Evolutionary conservation across 257 asterid genomes (phyloP).

Genomic region (Penstemon newberryi): DNA sequence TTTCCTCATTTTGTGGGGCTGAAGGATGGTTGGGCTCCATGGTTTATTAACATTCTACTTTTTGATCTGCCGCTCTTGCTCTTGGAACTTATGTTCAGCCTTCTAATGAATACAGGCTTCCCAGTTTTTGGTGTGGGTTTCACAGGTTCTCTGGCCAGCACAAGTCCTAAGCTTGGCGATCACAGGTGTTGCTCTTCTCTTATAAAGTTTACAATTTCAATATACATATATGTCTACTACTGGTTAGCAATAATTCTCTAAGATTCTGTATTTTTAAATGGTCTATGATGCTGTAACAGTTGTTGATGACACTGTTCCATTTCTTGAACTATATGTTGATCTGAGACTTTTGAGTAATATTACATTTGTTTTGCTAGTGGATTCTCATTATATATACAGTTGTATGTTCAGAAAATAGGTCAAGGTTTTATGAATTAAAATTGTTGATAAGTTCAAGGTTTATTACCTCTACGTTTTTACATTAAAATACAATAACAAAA

Average conservation of each 20-base stretch:
- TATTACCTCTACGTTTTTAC: too few species aligned
- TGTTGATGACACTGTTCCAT: background rate
- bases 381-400: background rate
- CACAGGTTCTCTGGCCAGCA: conserved; percentile 79
- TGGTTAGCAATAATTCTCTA: conserved; percentile 3
- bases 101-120: conserved; percentile 46
- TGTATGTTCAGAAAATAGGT: background rate
- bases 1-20: background rate
- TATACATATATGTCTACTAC: background rate
- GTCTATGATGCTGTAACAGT: background rate
- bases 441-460: too few species aligned
- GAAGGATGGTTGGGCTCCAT: conserved; percentile 15
- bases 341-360: background rate
- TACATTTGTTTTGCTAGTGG: background rate
- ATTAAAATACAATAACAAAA: too few species aligned
- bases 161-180: conserved; percentile 80
- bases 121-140: conserved; percentile 88
- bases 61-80: conserved; percentile 8
- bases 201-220: conserved; percentile 7
- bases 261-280: conserved; percentile 1
- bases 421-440: too few species aligned
- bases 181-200: conserved; percentile 56
- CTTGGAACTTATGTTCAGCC: conserved; percentile 19
- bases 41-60: conserved; percentile 5
- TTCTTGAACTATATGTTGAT: conserved; percentile 1